Evolutionary conservation across 2,329 filamentous ascomycete species (phyloP).

Genomic region (Monosporascus sp.): DNA sequence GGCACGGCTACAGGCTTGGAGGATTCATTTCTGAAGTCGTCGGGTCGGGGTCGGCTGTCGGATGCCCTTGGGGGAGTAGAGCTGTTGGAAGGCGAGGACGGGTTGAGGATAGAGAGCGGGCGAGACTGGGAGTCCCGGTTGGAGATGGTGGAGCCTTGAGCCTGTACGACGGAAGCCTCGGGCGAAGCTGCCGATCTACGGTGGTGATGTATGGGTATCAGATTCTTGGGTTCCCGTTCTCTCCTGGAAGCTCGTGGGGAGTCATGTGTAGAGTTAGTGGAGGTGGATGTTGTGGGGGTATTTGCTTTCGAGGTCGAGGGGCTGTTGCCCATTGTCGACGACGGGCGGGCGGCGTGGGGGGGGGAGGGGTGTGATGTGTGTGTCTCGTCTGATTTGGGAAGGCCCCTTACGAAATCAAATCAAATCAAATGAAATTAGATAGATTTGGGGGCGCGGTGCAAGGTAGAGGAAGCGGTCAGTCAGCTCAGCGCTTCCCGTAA

Average conservation of each 20-base stretch:
- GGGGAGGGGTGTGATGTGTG: conserved; percentile 5
- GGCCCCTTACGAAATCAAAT: neutral
- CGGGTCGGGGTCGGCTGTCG: conserved; percentile 27
- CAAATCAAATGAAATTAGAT: neutral
- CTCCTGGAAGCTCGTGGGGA: conserved; percentile 31
- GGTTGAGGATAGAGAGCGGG: conserved; percentile 43
- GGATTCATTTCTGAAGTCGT: conserved; percentile 31
- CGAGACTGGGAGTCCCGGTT: conserved; percentile 42
- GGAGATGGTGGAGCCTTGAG: conserved; percentile 49
- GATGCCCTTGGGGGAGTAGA: conserved; percentile 21
- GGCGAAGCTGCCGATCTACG: conserved; percentile 51
- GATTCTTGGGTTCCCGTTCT: conserved; percentile 39
- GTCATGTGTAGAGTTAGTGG: conserved; percentile 20
- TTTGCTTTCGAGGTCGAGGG: conserved; percentile 34
- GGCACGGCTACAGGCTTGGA: conserved; percentile 57
- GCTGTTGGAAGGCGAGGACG: conserved; percentile 35
- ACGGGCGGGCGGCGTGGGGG: conserved; percentile 3
- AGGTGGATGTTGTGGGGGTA: conserved; percentile 22
- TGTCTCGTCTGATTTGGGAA: neutral
- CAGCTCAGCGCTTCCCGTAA: neutral
- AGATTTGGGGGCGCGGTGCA: neutral
- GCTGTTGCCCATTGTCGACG: conserved; percentile 38
- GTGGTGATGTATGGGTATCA: conserved; percentile 50
- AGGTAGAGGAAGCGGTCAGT: neutral
- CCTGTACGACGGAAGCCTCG: conserved; percentile 57